Evolutionary conservation across 306 rosid genomes (phyloP).

Genomic region (Mimosa bimucronata): DNA sequence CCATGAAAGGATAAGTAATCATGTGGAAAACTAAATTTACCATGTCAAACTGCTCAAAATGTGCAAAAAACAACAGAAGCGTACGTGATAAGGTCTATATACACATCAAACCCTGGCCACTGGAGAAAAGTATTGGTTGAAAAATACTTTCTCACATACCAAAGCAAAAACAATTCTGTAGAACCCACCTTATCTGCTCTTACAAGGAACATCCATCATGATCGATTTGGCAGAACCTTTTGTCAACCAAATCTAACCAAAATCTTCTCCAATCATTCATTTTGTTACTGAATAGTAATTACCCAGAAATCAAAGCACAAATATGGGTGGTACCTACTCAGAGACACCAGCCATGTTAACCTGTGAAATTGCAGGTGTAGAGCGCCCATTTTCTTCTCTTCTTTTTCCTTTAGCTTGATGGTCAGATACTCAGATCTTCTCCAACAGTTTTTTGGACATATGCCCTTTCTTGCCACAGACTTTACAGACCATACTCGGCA

Average conservation of each 20-base stretch:
- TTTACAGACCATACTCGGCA: slow-evolving; percentile 47
- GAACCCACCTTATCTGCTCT: not conserved
- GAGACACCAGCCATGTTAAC: slow-evolving; percentile 38
- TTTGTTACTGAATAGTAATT: not conserved
- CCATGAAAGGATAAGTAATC: not conserved
- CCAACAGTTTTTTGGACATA: slow-evolving; percentile 57
- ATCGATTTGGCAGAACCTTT: not conserved
- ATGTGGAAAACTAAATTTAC: not conserved
- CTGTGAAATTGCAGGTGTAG: slow-evolving; percentile 31
- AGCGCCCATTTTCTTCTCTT: slow-evolving; percentile 40
- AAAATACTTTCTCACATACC: not conserved
- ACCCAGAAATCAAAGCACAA: slow-evolving; percentile 4
- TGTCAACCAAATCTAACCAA: not conserved
- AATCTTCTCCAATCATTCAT: not conserved
- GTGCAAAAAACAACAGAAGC: not conserved
- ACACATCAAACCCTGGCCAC: not conserved
- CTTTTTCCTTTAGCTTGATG: slow-evolving; percentile 28
- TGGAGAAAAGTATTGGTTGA: not conserved
- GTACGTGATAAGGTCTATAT: not conserved
- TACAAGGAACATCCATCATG: not conserved
- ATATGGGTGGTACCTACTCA: slow-evolving; percentile 34
- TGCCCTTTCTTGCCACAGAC: slow-evolving; percentile 84
- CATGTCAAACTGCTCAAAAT: not conserved
- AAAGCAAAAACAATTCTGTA: not conserved
- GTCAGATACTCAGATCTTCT: slow-evolving; percentile 48